Conservation (phyloP, 768 basidiomycete genomes). For the Russula sp. region DNA sequence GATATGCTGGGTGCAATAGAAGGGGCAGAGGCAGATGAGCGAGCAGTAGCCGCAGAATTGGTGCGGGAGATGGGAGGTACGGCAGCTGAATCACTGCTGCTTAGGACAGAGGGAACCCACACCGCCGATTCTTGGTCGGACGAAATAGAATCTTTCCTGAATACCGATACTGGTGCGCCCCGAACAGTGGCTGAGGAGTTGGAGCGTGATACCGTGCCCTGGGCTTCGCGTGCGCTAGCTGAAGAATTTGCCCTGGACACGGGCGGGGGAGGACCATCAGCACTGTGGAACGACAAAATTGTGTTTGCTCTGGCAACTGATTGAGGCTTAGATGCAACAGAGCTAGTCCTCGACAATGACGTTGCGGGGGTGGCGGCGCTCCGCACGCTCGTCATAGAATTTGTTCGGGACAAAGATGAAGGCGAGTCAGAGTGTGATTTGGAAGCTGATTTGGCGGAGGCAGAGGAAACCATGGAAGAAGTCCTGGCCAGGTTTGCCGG, state of each 20-base stretch:
- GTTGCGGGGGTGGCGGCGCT: background rate
- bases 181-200: constrained; percentile 9
- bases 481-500: constrained; percentile 8
- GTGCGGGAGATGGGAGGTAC: constrained; percentile 12
- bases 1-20: background rate
- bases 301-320: constrained; percentile 1
- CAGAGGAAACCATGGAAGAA: constrained; percentile 8
- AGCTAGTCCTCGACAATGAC: constrained; percentile 10
- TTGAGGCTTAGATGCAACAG: constrained; percentile 4
- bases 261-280: background rate
- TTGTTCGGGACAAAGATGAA: constrained; percentile 6
- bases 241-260: constrained; percentile 13
- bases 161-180: constrained; percentile 1
- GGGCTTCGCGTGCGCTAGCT: background rate
- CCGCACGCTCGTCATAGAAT: constrained; percentile 5
- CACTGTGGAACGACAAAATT: constrained; percentile 4
- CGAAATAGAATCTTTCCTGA: background rate
- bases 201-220: constrained; percentile 7
- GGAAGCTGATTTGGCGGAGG: constrained; percentile 1
- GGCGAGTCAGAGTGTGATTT: background rate
- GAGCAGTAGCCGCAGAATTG: constrained; percentile 13
- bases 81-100: background rate
- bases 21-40: constrained; percentile 2
- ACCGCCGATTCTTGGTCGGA: background rate
- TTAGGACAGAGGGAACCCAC: constrained; percentile 1